Conservation (phyloP, 2,329 filamentous ascomycete genomes). For the Fusarium musae region DNA sequence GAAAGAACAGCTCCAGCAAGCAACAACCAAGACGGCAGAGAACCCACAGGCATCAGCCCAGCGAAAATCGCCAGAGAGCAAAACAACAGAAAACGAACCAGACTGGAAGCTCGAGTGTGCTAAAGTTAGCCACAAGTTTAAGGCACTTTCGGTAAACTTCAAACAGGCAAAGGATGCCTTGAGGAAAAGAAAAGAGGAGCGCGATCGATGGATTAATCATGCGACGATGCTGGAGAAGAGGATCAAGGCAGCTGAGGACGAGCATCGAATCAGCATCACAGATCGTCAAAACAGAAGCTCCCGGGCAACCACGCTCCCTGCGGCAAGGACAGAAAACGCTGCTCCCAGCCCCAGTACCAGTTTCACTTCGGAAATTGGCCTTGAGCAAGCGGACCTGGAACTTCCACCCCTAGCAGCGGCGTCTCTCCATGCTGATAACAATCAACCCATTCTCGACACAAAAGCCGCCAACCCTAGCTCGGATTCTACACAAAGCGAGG, state of each 20-base stretch:
- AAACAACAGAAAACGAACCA: conserved; percentile 13
- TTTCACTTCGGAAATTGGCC: conserved; percentile 38
- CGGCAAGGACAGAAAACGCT: conserved; percentile 7
- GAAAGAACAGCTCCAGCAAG: conserved; percentile 26
- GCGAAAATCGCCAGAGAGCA: neutral
- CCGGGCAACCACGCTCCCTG: conserved; percentile 18
- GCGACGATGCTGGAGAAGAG: conserved; percentile 56
- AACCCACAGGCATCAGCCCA: neutral
- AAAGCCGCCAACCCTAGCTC: conserved; percentile 29
- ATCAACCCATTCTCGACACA: conserved; percentile 2
- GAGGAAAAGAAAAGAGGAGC: conserved; percentile 54
- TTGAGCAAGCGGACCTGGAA: conserved; percentile 44
- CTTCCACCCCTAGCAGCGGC: conserved; percentile 42
- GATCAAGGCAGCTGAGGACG: conserved; percentile 56
- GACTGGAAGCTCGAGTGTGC: conserved; percentile 49
- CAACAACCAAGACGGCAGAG: neutral
- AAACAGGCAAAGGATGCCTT: conserved; percentile 54
- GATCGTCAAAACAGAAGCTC: conserved; percentile 27
- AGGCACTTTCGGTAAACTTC: conserved; percentile 54
- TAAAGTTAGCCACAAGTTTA: conserved; percentile 54
- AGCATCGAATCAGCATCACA: conserved; percentile 49
- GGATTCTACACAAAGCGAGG: conserved; percentile 47
- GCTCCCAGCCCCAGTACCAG: conserved; percentile 31
- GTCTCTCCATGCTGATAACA: conserved; percentile 24
- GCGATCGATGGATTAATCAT: conserved; percentile 59